Base-by-base conservation (phyloP, 768 basidiomycete genomes). In the Tremella yokohamensis region DNA sequence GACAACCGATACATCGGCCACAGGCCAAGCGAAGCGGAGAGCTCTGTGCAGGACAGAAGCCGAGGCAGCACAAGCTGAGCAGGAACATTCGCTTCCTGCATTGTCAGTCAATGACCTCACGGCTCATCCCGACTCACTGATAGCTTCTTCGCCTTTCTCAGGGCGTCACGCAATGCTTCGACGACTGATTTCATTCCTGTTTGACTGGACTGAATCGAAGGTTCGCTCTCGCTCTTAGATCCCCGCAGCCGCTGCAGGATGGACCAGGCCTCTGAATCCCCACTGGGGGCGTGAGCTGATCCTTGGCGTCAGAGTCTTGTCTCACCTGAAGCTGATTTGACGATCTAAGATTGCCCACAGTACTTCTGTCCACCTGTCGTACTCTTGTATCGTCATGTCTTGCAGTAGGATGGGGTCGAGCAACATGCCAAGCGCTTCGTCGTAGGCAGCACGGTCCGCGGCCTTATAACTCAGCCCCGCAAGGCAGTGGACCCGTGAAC, bases 331-430 rank as follows among this genome's bases (percentile, higher is more conserved):
- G 12, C 19, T 61, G 11, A 65, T 70, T 47, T 62, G 56, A 19
- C 61, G 37, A 18, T 68, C 62, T 9, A 76, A 48, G 0, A 74
- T 49, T 13, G 52, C 48, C 70, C 70, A 76, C 20, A 74, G 47
- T 6, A 62, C 64, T 15, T 62, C 40, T 1, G 66, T 59, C 74
- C 72, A 74, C 8, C 61, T 48, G 37, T 64, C 67, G 56, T 69
- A 76, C 11, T 64, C 58, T 29, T 47, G 16, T 8, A 71, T 54
- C 0, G 58, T 25, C 63, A 74, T 58, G 15, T 63, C 64, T 12
- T 65, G 40, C 12, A 56, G 29, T 8, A 57, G n/a, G 9, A 39
- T 26, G 12, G 37, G 20, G 25, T 66, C 62, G 1, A 73, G 52
- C 18, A 73, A 40, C 16, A 60, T 44, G 8, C 58, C 60, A 2